Evolutionary conservation across 371 early-diverging fungal genomes (phyloP), one percentile per base, ranked within the genome.

Genomic region (Amoeboaphelidium protococcarum): DNA sequence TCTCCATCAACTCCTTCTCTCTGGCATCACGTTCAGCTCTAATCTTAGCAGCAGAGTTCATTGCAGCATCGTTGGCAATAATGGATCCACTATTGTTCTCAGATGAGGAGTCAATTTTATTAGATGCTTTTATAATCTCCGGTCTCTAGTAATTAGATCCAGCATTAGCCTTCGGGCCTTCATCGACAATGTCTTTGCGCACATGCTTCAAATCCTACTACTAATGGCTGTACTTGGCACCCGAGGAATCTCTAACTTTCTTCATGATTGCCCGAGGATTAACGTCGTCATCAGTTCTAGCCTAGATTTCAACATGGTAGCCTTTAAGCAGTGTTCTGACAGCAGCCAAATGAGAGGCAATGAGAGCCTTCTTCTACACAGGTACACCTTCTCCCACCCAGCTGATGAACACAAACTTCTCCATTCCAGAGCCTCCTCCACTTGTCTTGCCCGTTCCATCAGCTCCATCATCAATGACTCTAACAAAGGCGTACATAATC

Each of bases 351-450:
- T 86, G 86, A 23, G 76, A 66, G 54, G 74, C 74, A 52, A 82
- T 82, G 50, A 83, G 67, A 24, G 80, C 90, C 64, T 90, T 91
- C 56, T 78, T 74, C 26, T 71, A 58, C 46, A 83, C 86, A 3
- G 88, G 89, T 4, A 89, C 91, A 47, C 90, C 90, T 43, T 78
- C 82, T 2, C 91, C 91, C 56, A 89, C 80, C 87, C 88, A 91
- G n/a, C 74, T 78, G 52, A 91, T 74, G 52, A 91, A 72, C 41
- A 87, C 82, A 58, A 74, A 77, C 61, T 89, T 91, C 46, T 78
- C 72, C 24, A 91, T 67, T 16, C 16, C 16, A 10, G 37, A 10
- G 16, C 16, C 16, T 31, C n/a, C n/a, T 27, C 70, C 70, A 1
- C 85, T 79, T 49, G 82, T 80, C n/a, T n/a, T n/a, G n/a, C n/a